Evolutionary conservation across 768 basidiomycete species (phyloP).

Genomic region (Lactarius trivialis): DNA sequence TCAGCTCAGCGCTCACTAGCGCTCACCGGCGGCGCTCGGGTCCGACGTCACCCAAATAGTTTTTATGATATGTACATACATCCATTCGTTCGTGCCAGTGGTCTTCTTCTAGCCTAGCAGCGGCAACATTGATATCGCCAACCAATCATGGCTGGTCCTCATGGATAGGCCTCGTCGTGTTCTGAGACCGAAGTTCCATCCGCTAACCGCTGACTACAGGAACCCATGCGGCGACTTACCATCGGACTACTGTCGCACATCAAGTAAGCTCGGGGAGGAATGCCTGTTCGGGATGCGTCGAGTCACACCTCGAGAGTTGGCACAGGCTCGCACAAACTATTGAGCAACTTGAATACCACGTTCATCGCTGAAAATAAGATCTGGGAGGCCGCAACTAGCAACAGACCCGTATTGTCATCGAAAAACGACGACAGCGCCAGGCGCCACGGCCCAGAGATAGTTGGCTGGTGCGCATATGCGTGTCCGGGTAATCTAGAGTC

Average conservation of each 20-base stretch:
- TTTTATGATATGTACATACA: too few species aligned
- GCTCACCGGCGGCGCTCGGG: too few species aligned
- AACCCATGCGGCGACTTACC: constrained; percentile 32
- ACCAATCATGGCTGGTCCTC: too few species aligned
- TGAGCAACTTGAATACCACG: not conserved
- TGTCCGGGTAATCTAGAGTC: not conserved
- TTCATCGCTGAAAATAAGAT: not conserved
- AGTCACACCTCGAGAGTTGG: not conserved
- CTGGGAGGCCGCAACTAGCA: not conserved
- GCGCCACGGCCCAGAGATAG: not conserved
- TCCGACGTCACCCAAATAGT: too few species aligned
- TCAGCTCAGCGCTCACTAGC: too few species aligned
- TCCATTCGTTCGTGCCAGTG: too few species aligned
- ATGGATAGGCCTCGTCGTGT: too few species aligned
- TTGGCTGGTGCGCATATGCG: not conserved
- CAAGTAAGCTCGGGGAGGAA: not conserved
- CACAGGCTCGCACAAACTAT: not conserved
- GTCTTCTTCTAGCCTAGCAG: too few species aligned
- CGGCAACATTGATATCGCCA: too few species aligned
- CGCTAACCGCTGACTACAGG: too few species aligned
- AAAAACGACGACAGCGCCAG: not conserved
- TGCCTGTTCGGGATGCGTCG: too few species aligned
- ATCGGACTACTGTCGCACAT: constrained; percentile 39
- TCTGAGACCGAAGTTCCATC: too few species aligned
- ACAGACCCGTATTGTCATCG: not conserved